Percentiles rank a stretch among this genome's conserved stretches.
Conservation (phyloP, 108 stramenopile genomes). For the Cyclotella choctawhatcheeana region DNA sequence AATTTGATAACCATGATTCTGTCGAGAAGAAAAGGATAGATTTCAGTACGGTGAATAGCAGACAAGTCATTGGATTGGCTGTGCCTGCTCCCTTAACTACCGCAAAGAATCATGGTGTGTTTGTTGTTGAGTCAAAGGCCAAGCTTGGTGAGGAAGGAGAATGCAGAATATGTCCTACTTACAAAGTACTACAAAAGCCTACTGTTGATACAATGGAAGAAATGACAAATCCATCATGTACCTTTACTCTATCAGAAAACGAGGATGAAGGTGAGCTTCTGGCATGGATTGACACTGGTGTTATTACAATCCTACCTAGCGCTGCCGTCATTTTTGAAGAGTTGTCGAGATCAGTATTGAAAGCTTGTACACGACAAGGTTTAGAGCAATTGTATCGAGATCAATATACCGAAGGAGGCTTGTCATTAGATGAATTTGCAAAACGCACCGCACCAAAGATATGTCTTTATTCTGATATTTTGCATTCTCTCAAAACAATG, state of each 20-base stretch:
- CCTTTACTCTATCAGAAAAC: conserved; percentile 11
- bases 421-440: conserved; percentile 32
- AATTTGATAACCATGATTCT: conserved; percentile 19
- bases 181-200: conserved; percentile 74
- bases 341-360: conserved; percentile 42
- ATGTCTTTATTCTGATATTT: conserved; percentile 39
- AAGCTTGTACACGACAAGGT: conserved; percentile 51
- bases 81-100: conserved; percentile 73
- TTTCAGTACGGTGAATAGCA: conserved; percentile 7
- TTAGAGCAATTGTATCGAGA: conserved; percentile 43
- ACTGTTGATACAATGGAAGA: conserved; percentile 46
- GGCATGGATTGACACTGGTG: conserved; percentile 88
- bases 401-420: neutral
- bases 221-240: conserved; percentile 23
- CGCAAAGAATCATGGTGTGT: conserved; percentile 89
- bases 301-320: conserved; percentile 68
- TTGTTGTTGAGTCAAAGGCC: conserved; percentile 33
- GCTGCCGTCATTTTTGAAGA: conserved; percentile 50
- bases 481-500: conserved; percentile 45
- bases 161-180: conserved; percentile 8
- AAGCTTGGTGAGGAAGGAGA: neutral
- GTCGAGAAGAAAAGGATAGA: neutral
- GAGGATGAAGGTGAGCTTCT: conserved; percentile 7
- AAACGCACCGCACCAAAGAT: conserved; percentile 22
- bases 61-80: conserved; percentile 67